Conservation (phyloP, 2,329 filamentous ascomycete genomes). For the Dactylonectria macrodidyma region DNA sequence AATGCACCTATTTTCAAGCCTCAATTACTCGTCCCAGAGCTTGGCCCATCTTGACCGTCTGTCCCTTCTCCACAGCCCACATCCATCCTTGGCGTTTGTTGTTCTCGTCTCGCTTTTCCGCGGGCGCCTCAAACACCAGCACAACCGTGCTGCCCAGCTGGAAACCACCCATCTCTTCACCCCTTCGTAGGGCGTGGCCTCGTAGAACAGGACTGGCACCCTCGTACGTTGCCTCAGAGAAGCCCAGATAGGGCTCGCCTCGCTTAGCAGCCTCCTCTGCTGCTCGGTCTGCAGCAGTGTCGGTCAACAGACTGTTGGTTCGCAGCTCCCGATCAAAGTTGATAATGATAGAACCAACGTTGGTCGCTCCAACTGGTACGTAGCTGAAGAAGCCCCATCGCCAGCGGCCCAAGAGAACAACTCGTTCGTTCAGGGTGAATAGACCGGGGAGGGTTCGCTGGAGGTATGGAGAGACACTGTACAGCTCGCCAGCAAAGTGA, state of each 20-base stretch:
- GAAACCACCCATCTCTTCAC: slow-evolving; percentile 99
- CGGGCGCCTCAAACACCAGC: slow-evolving; percentile 93
- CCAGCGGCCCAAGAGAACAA: slow-evolving; percentile 94
- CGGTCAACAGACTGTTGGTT: slow-evolving; percentile 92
- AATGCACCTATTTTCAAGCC: slow-evolving; percentile 46
- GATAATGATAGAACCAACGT: slow-evolving; percentile 95
- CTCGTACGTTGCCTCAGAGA: slow-evolving; percentile 91
- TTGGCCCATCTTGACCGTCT: slow-evolving; percentile 91
- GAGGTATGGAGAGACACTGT: slow-evolving; percentile 94
- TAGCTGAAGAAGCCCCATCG: slow-evolving; percentile 98
- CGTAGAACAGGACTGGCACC: slow-evolving; percentile 82
- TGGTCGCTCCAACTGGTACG: slow-evolving; percentile 95
- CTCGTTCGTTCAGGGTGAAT: slow-evolving; percentile 96
- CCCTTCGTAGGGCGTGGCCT: slow-evolving; percentile 86
- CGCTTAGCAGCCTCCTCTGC: slow-evolving; percentile 82
- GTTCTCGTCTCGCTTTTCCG: slow-evolving; percentile 68
- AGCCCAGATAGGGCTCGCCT: slow-evolving; percentile 90
- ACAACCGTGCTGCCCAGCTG: slow-evolving; percentile 96
- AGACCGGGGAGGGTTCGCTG: slow-evolving; percentile 93
- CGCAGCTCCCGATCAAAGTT: slow-evolving; percentile 97
- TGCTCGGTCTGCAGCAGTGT: slow-evolving; percentile 90
- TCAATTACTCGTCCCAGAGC: slow-evolving; percentile 83
- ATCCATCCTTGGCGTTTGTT: slow-evolving; percentile 79
- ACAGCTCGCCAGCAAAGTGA: slow-evolving; percentile 98
- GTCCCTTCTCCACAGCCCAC: slow-evolving; percentile 90